Conservation (phyloP, 1,139 yeast species). For the Meyerozyma smithsonii region DNA sequence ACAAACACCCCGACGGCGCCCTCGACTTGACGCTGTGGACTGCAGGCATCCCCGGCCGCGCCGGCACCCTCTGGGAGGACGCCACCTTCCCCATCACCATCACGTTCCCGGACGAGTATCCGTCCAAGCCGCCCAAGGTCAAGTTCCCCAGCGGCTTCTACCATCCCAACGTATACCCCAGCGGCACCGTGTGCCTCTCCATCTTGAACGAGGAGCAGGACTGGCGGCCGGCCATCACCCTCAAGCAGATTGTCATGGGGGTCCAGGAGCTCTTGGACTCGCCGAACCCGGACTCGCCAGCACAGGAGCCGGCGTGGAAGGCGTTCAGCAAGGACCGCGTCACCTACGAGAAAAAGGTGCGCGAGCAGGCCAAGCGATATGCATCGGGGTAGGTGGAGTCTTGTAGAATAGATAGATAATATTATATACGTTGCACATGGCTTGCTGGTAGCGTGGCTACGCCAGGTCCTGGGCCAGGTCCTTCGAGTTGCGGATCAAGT, state of each 20-base stretch:
- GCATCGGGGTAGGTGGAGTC: constrained; percentile 25
- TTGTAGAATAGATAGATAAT: constrained; percentile 1
- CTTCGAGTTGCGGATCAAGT: constrained; percentile 22
- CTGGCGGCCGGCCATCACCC: constrained; percentile 96
- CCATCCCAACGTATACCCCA: constrained; percentile 96
- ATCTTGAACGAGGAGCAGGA: constrained; percentile 94
- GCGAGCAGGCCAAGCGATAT: constrained; percentile 77
- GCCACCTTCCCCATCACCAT: constrained; percentile 87
- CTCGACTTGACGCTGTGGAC: constrained; percentile 84
- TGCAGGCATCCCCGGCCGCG: constrained; percentile 94
- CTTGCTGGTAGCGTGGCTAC: no score
- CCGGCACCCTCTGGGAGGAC: constrained; percentile 81
- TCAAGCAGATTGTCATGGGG: constrained; percentile 86
- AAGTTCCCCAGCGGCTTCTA: constrained; percentile 83
- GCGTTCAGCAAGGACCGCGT: constrained; percentile 67
- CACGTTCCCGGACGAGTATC: constrained; percentile 84
- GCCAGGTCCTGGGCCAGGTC: background rate
- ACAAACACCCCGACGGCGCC: constrained; percentile 71
- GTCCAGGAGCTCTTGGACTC: constrained; percentile 85
- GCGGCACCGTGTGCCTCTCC: constrained; percentile 91
- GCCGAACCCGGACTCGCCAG: constrained; percentile 95
- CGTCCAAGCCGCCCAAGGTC: constrained; percentile 94
- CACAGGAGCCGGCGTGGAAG: constrained; percentile 95
- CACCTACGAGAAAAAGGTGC: constrained; percentile 70
- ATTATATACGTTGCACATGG: background rate